Conservation (phyloP, 495 filamentous ascomycete species). For the Aspergillus diversus region DNA sequence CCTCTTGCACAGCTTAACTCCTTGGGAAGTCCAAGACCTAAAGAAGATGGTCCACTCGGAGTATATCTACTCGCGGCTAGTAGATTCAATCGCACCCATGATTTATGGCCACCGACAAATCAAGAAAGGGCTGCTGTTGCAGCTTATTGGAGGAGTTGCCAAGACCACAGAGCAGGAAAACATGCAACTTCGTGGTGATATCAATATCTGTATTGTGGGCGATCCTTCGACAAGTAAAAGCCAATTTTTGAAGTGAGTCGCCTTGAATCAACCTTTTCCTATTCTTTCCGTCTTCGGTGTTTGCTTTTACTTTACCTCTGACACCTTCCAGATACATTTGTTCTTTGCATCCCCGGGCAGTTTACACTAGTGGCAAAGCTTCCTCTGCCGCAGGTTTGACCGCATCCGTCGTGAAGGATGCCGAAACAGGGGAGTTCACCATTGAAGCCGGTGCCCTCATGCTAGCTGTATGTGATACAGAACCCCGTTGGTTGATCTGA, state of each 20-base stretch:
- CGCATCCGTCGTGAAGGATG: constrained; percentile 95
- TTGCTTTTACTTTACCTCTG: background rate
- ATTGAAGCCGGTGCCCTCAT: constrained; percentile 98
- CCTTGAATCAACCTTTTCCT: background rate
- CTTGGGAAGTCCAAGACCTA: constrained; percentile 86
- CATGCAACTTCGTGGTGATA: constrained; percentile 91
- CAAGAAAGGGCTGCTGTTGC: constrained; percentile 94
- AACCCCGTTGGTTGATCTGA: background rate
- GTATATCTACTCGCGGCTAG: constrained; percentile 90
- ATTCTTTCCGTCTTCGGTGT: no score
- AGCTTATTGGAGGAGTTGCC: constrained; percentile 88
- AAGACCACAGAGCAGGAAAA: constrained; percentile 85
- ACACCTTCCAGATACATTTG: constrained; percentile 70
- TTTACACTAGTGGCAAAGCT: constrained; percentile 98
- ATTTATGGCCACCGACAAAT: constrained; percentile 97
- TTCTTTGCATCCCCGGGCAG: constrained; percentile 90
- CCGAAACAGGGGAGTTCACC: constrained; percentile 97
- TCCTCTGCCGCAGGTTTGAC: constrained; percentile 98
- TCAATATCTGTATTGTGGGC: constrained; percentile 98
- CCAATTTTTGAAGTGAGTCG: constrained; percentile 84
- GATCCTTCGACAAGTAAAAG: constrained; percentile 98
- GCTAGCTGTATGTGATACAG: constrained; percentile 74
- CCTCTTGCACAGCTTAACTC: constrained; percentile 79
- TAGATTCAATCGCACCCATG: constrained; percentile 95
- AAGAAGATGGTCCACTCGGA: constrained; percentile 92